Percentiles rank a stretch among this genome's conserved stretches.
These are phyloP conservation scores for Boletus eberwhitei DNA, from an alignment of 768 basidiomycete genomes.

Conservation along the genomic window DNA sequence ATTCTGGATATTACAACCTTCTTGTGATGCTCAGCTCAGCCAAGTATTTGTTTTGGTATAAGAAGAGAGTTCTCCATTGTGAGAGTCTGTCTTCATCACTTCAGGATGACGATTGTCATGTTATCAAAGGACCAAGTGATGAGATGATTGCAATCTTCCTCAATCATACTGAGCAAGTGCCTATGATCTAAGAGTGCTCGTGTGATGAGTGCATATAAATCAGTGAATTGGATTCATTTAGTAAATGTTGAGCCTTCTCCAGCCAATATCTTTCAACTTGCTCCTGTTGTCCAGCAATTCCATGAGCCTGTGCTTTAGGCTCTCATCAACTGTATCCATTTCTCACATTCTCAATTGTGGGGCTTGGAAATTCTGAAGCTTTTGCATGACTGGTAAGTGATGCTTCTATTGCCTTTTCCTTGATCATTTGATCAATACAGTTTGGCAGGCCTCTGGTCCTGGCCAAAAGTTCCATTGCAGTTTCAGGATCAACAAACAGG, in stretches of 20 bases:
- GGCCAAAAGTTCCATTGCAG: slow-evolving; percentile 40
- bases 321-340: slow-evolving; percentile 44
- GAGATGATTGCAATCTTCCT: slow-evolving; percentile 42
- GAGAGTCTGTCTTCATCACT: slow-evolving; percentile 34
- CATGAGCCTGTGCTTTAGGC: slow-evolving; percentile 41
- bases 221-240: slow-evolving; percentile 65
- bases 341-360: slow-evolving; percentile 44
- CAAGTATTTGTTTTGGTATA: slow-evolving; percentile 39
- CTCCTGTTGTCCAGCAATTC: slow-evolving; percentile 37
- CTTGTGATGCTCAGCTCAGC: slow-evolving; percentile 30
- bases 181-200: slow-evolving; percentile 34
- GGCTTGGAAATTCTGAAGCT: slow-evolving; percentile 16
- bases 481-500: slow-evolving; percentile 25
- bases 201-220: slow-evolving; percentile 44
- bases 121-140: background rate
- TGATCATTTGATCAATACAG: background rate
- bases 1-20: slow-evolving; percentile 37
- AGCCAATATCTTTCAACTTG: slow-evolving; percentile 41
- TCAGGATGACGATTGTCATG: slow-evolving; percentile 3
- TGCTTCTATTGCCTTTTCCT: background rate
- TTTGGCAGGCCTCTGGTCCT: slow-evolving; percentile 15
- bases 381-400: slow-evolving; percentile 29
- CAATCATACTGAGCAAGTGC: slow-evolving; percentile 36
- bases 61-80: slow-evolving; percentile 44
- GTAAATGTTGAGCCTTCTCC: slow-evolving; percentile 33